phyloP scores from a whole-genome alignment of 441 rosid genomes.

The Eruca vesicaria region DNA sequence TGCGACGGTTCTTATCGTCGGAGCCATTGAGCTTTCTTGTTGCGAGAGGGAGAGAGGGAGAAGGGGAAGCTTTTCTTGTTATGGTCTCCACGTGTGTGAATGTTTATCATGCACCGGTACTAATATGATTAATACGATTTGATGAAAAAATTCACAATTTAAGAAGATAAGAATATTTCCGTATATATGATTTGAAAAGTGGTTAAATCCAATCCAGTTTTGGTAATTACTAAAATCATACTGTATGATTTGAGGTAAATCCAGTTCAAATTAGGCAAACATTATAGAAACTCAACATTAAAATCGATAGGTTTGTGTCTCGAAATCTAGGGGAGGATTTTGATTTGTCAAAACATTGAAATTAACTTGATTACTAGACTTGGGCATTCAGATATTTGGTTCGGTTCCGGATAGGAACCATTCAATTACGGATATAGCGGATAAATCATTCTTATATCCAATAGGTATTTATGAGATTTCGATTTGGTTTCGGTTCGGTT shows the following conservation, averaged over 20 bases:
- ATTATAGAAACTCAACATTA: too few species aligned
- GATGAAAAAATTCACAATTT: background rate
- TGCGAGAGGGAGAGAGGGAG: background rate
- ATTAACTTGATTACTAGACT: too few species aligned
- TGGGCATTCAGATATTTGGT: too few species aligned
- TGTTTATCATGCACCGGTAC: background rate
- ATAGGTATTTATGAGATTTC: too few species aligned
- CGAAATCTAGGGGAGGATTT: too few species aligned
- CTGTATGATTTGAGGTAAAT: background rate
- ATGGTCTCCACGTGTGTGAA: background rate
- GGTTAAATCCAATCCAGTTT: background rate
- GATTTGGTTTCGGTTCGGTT: too few species aligned
- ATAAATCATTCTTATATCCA: too few species aligned
- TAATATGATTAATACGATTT: too few species aligned
- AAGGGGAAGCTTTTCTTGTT: background rate
- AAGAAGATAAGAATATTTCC: background rate
- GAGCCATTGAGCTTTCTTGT: conserved; percentile 22
- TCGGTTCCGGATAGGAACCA: too few species aligned
- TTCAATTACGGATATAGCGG: too few species aligned
- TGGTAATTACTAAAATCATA: background rate
- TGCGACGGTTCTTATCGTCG: conserved; percentile 10
- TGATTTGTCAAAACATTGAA: too few species aligned
- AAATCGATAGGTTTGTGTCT: too few species aligned
- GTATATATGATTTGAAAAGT: background rate
- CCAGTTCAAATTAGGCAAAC: background rate